Evolutionary conservation across 305 asterid species (phyloP).

Genomic region (Andrographis paniculata): DNA sequence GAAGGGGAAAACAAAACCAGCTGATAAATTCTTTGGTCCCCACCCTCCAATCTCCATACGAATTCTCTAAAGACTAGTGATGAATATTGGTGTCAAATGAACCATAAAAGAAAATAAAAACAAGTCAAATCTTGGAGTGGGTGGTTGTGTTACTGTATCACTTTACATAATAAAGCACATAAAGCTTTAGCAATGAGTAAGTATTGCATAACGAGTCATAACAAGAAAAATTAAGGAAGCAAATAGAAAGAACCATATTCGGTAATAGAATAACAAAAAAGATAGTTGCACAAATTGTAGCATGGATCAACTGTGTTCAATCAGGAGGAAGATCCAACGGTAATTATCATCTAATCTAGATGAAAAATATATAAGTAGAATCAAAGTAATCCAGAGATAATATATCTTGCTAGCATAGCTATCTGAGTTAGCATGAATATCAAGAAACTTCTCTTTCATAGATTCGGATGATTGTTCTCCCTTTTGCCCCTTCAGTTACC

Average conservation of each 20-base stretch:
- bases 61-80: constrained; percentile 17
- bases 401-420: constrained; percentile 2
- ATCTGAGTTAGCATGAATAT: no score
- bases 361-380: background rate
- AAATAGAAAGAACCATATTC: background rate
- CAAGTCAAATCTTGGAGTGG: background rate
- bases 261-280: background rate
- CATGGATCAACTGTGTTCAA: no score
- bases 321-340: no score
- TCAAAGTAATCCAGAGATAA: constrained; percentile 14
- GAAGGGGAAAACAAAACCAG: constrained; percentile 1
- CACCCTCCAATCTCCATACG: constrained; percentile 12
- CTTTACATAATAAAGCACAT: constrained; percentile 20
- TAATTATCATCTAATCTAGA: background rate
- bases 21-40: constrained; percentile 16
- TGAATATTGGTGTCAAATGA: constrained; percentile 25
- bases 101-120: constrained; percentile 12
- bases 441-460: no score
- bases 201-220: constrained; percentile 4
- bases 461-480: background rate
- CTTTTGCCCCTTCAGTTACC: constrained; percentile 25
- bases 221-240: background rate
- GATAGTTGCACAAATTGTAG: no score
- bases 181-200: constrained; percentile 14
- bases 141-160: constrained; percentile 19